Evolutionary conservation across 1,139 yeast species (phyloP).

Genomic region (Wickerhamiella pararugosa): DNA sequence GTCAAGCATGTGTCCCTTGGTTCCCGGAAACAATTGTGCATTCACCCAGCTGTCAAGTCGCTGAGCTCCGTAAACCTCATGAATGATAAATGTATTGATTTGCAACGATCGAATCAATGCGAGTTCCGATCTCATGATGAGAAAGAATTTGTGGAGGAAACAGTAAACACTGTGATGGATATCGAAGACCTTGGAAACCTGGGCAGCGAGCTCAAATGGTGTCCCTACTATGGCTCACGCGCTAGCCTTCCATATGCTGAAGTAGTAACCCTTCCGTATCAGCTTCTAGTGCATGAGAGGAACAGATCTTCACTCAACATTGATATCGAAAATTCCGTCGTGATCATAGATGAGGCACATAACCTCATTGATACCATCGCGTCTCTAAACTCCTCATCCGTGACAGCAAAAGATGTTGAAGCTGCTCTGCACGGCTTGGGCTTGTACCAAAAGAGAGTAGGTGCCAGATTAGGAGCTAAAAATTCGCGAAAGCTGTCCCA

Average conservation of each 20-base stretch:
- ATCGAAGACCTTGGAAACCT: slow-evolving; percentile 62
- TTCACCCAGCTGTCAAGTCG: slow-evolving; percentile 45
- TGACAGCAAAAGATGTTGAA: slow-evolving; percentile 37
- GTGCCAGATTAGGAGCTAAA: slow-evolving; percentile 49
- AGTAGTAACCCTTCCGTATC: slow-evolving; percentile 75
- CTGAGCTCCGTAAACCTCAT: slow-evolving; percentile 39
- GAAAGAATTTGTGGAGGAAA: slow-evolving; percentile 13
- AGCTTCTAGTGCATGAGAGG: slow-evolving; percentile 49
- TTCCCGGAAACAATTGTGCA: slow-evolving; percentile 75
- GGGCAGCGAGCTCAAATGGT: slow-evolving; percentile 43
- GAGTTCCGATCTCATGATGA: slow-evolving; percentile 11
- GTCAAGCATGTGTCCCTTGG: slow-evolving; percentile 42
- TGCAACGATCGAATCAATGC: slow-evolving; percentile 29
- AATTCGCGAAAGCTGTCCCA: slow-evolving; percentile 60
- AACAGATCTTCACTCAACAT: slow-evolving; percentile 49
- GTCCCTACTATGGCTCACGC: slow-evolving; percentile 76
- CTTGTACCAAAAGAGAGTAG: slow-evolving; percentile 44
- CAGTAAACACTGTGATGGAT: slow-evolving; percentile 53
- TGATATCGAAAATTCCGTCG: slow-evolving; percentile 45
- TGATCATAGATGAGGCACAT: slow-evolving; percentile 89
- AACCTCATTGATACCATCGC: slow-evolving; percentile 68
- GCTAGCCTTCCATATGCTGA: slow-evolving; percentile 45
- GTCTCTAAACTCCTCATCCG: slow-evolving; percentile 47
- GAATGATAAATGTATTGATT: slow-evolving; percentile 71
- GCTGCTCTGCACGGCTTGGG: slow-evolving; percentile 34